Conservation (phyloP, 345 rosid species). For the Pelargonium nanum region DNA sequence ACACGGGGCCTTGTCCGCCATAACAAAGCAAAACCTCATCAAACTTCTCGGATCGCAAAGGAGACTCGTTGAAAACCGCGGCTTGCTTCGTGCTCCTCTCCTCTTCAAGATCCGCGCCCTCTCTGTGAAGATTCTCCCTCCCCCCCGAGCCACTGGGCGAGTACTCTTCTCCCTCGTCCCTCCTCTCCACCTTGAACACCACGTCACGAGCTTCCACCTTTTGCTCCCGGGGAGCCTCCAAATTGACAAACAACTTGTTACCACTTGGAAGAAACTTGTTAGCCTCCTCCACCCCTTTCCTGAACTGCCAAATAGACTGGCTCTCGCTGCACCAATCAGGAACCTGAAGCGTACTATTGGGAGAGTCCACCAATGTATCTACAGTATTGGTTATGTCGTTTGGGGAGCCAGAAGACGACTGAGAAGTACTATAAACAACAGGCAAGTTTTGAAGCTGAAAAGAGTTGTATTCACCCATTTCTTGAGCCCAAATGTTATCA, state of each 20-base stretch:
- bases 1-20: conserved; percentile 18
- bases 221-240: conserved; percentile 18
- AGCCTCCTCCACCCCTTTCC: conserved; percentile 50
- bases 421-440: no score
- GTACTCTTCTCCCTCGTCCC: conserved; percentile 13
- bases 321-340: conserved; percentile 29
- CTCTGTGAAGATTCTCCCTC: conserved; percentile 30
- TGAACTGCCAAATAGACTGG: conserved; percentile 42
- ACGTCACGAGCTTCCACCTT: conserved; percentile 17
- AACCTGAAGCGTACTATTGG: conserved; percentile 22
- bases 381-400: no score
- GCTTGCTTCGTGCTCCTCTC: conserved; percentile 44
- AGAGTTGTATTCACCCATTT: no score
- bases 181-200: conserved; percentile 12
- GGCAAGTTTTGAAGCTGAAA: no score
- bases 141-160: conserved; percentile 20
- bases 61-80: conserved; percentile 29
- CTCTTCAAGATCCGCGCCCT: conserved; percentile 14
- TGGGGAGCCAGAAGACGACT: no score
- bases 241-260: conserved; percentile 15
- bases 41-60: conserved; percentile 32
- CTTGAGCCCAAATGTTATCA: no score
- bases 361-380: conserved; percentile 41
- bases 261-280: conserved; percentile 46
- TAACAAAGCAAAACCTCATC: conserved; percentile 36